Evolutionary conservation across 2,329 filamentous ascomycete genomes (phyloP), one percentile per base, ranked within the genome.

Genomic region (Paraconiothyrium brasiliense): DNA sequence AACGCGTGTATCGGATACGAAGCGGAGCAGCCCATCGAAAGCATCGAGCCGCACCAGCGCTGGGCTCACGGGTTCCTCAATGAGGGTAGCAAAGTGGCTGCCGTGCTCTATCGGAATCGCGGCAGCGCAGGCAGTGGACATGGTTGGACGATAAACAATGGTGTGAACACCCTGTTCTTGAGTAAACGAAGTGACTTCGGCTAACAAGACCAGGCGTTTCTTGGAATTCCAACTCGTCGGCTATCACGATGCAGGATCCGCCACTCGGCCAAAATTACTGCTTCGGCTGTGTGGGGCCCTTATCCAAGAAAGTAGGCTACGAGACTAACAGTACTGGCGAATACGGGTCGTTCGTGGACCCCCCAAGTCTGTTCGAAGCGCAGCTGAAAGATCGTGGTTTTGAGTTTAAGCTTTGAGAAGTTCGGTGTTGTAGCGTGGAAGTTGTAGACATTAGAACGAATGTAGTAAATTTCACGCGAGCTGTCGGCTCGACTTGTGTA

Each of bases 311-410:
- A 30, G 43, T 9, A 10, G 44, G 47, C n/a, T 43, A 48, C 16
- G 55, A 48, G 32, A 60, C 35, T 1, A 58, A 58, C 37, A 57
- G 61, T 10, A 57, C 54, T 56, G 51, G 50, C 24, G 49, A 37
- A 30, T 49, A 52, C 34, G 55, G 59, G 3, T 39, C 50, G 13
- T 59, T 57, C 46, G 59, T 64, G 22, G 56, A 61, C 11, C 62
- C 61, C 4, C 43, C 32, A 34, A 61, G 59, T 37, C 37, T 61
- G 41, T 64, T 61, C 46, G 41, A 52, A 20, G 46, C 59, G 13
- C 62, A 61, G 52, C 52, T 61, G 22, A 58, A 50, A n/a, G 59
- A 64, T 55, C 55, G 62, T 34, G 59, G 62, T 13, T 61, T 64
- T 58, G 51, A 57, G 32, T 50, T 57, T 34, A n/a, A 27, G 16